Conservation (phyloP, 345 rosid species). For the Mallotus nudiflorus region DNA sequence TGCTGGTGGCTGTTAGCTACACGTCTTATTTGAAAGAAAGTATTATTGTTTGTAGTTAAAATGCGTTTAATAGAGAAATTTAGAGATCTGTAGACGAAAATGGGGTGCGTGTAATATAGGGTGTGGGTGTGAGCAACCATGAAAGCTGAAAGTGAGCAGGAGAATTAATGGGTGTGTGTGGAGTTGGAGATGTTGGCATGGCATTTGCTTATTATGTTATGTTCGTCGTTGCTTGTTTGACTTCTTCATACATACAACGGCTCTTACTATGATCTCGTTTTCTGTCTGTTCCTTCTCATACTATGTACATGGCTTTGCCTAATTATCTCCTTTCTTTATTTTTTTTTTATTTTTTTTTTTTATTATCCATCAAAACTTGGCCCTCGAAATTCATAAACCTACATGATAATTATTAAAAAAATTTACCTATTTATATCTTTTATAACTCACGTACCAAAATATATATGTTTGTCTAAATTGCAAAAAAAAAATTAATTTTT, state of each 20-base stretch:
- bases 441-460: no score
- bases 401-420: no score
- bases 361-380: no score
- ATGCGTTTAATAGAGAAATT: not conserved
- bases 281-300: not conserved
- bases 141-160: conserved; percentile 16
- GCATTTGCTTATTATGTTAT: not conserved
- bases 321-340: not conserved
- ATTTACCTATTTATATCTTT: no score
- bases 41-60: not conserved
- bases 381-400: no score
- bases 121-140: not conserved
- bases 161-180: conserved; percentile 2
- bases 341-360: not conserved
- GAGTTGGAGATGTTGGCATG: conserved; percentile 27
- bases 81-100: not conserved
- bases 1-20: conserved; percentile 50
- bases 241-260: conserved; percentile 54
- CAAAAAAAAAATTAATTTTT: no score
- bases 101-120: conserved; percentile 25
- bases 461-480: no score
- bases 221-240: conserved; percentile 77
- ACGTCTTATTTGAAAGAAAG: conserved; percentile 37
- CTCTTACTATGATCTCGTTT: conserved; percentile 34
- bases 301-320: no score